phyloP scores from a whole-genome alignment of 306 rosid species.

The Fagus crenata region DNA sequence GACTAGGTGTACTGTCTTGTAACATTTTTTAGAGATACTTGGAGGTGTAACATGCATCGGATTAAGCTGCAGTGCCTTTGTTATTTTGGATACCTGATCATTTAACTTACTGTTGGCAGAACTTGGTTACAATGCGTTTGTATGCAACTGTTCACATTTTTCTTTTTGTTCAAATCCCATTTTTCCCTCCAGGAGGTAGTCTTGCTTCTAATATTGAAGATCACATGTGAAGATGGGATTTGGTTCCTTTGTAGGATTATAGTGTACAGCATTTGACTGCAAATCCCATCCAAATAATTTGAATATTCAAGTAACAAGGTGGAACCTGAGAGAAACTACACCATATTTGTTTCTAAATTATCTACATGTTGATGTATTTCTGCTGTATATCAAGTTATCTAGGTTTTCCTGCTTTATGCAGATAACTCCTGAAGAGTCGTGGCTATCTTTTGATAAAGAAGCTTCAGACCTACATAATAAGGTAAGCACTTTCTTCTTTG shows the following conservation, averaged over 20 bases:
- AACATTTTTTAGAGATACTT: background rate
- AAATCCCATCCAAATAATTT: background rate
- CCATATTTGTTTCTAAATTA: background rate
- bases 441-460: slow-evolving; percentile 78
- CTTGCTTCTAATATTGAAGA: background rate
- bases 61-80: background rate
- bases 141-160: background rate
- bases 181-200: background rate
- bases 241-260: background rate
- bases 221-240: background rate
- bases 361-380: background rate
- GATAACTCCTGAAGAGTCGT: slow-evolving; percentile 78
- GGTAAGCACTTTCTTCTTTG: slow-evolving; percentile 47
- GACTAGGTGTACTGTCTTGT: slow-evolving; percentile 5
- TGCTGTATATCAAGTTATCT: background rate
- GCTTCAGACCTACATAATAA: slow-evolving; percentile 73
- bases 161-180: background rate
- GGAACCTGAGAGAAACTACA: background rate
- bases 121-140: background rate
- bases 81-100: background rate
- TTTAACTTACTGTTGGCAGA: background rate
- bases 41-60: background rate
- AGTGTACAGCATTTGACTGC: background rate
- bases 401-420: slow-evolving; percentile 38
- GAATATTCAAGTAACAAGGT: background rate